Evolutionary conservation across 2,329 filamentous ascomycete species (phyloP).

Genomic region (Ophiostoma australiae): DNA sequence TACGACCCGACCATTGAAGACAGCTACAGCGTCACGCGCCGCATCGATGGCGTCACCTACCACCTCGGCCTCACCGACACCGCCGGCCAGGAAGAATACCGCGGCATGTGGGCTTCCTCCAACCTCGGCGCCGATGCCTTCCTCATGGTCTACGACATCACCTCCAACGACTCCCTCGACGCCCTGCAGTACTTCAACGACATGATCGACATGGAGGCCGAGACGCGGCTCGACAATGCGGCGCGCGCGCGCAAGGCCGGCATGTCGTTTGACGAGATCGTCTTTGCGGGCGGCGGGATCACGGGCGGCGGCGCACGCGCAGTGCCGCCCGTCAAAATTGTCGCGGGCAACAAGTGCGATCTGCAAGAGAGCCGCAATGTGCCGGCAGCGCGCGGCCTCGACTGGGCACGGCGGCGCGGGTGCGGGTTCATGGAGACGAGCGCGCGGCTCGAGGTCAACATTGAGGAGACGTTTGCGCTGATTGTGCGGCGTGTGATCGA

Average conservation of each 20-base stretch:
- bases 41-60: slow-evolving; percentile 74
- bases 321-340: slow-evolving; percentile 75
- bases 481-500: slow-evolving; percentile 60
- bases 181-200: slow-evolving; percentile 75
- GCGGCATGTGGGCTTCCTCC: slow-evolving; percentile 75
- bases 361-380: slow-evolving; percentile 65
- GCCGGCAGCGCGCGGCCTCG: slow-evolving; percentile 63
- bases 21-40: slow-evolving; percentile 76
- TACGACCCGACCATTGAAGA: slow-evolving; percentile 79
- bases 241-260: slow-evolving; percentile 47
- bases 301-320: slow-evolving; percentile 38
- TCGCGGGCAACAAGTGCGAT: slow-evolving; percentile 84
- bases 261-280: slow-evolving; percentile 25
- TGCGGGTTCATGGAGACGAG: slow-evolving; percentile 91
- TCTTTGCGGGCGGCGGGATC: slow-evolving; percentile 17
- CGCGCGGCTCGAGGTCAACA: slow-evolving; percentile 77
- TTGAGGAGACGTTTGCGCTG: slow-evolving; percentile 80
- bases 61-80: slow-evolving; percentile 77
- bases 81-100: slow-evolving; percentile 85
- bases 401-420: slow-evolving; percentile 67
- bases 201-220: slow-evolving; percentile 76
- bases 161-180: slow-evolving; percentile 60
- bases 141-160: slow-evolving; percentile 85
- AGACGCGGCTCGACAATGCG: slow-evolving; percentile 61
- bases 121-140: slow-evolving; percentile 79